Evolutionary conservation across 2,329 filamentous ascomycete species (phyloP).

Genomic region (Pseudogymnoascus pannorum): DNA sequence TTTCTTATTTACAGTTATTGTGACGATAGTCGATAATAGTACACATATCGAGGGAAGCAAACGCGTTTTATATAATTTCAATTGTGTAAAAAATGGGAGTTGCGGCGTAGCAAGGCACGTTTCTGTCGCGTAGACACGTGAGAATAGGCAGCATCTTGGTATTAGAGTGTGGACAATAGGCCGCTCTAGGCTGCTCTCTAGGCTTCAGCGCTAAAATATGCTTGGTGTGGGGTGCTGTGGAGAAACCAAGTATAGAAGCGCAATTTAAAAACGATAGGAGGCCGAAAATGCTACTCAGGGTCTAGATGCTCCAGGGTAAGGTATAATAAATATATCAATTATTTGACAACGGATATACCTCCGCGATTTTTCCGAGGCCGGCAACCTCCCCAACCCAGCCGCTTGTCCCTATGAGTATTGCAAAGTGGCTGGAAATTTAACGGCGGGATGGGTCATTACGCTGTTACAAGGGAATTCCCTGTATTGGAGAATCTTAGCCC

Average conservation of each 20-base stretch:
- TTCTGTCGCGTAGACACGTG: neutral
- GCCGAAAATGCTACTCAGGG: neutral
- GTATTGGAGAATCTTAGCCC: neutral
- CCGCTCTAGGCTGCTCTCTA: neutral
- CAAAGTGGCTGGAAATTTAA: neutral
- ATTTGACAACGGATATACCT: too few species aligned
- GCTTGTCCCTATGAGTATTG: neutral
- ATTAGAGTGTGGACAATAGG: neutral
- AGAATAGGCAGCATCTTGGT: neutral
- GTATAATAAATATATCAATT: too few species aligned
- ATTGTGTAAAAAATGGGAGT: neutral
- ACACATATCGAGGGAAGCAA: neutral
- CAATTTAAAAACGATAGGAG: neutral
- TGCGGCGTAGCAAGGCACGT: neutral
- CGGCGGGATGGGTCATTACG: too few species aligned
- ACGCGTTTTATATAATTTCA: neutral
- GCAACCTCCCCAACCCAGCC: neutral
- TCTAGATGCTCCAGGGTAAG: neutral
- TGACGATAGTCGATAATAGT: neutral
- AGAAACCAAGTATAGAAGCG: neutral
- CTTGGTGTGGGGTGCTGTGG: neutral
- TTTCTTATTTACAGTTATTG: neutral
- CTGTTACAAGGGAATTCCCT: neutral
- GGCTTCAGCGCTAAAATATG: neutral
- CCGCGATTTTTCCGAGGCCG: too few species aligned